phyloP scores from a whole-genome alignment of 1,284 basidiomycete species.

The Pisolithus thermaeus region DNA sequence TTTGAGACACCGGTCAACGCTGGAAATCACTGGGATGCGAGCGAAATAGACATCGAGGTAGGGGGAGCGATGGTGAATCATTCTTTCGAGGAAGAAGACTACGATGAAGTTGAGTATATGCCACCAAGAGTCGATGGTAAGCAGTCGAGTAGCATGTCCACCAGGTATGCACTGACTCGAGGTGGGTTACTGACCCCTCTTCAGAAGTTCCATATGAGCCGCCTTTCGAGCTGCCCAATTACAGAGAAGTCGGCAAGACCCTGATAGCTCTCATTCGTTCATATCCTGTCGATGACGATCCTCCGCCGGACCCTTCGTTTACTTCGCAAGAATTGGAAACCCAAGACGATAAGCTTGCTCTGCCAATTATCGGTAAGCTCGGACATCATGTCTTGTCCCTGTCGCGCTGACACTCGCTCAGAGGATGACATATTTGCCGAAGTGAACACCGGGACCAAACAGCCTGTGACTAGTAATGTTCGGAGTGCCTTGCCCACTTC shows the following conservation, averaged over 20 bases:
- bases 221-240: conserved; percentile 53
- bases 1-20: conserved; percentile 66
- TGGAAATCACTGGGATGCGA: conserved; percentile 70
- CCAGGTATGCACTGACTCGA: neutral
- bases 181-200: neutral
- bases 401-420: neutral
- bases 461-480: neutral
- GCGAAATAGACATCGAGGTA: conserved; percentile 50
- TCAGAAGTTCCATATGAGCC: conserved; percentile 49
- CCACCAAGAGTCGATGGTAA: conserved; percentile 62
- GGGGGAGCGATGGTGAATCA: conserved; percentile 30
- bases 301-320: conserved; percentile 23
- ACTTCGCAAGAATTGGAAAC: conserved; percentile 26
- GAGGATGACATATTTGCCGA: conserved; percentile 26
- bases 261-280: conserved; percentile 39
- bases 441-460: neutral
- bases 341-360: conserved; percentile 14
- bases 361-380: conserved; percentile 33
- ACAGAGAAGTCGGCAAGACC: conserved; percentile 44
- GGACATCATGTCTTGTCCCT: neutral
- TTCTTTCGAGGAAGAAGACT: conserved; percentile 37
- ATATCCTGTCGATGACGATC: conserved; percentile 32
- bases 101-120: conserved; percentile 74
- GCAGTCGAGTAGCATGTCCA: conserved; percentile 15
- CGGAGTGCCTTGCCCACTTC: neutral